Evolutionary conservation across 495 filamentous ascomycete genomes (phyloP).

Genomic region (Penicillium paxilli): DNA sequence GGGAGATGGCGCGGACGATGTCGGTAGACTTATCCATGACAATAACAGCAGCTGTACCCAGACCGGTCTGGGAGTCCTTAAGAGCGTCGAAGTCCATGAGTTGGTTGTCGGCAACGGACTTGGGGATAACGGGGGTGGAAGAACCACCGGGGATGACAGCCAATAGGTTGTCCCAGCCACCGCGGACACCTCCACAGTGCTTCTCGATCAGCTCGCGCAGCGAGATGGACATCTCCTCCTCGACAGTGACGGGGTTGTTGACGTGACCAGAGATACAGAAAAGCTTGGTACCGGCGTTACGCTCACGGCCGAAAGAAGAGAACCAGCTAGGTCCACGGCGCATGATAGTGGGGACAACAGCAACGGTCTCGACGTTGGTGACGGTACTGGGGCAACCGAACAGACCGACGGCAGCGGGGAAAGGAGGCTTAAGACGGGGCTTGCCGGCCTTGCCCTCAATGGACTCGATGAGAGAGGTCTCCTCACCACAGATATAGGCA

Average conservation of each 20-base stretch:
- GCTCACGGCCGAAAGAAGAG: constrained; percentile 85
- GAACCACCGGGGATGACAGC: constrained; percentile 96
- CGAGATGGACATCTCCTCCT: constrained; percentile 98
- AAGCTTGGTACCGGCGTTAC: constrained; percentile 94
- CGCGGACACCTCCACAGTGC: constrained; percentile 94
- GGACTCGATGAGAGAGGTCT: constrained; percentile 96
- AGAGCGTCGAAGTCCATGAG: constrained; percentile 99
- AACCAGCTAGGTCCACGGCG: constrained; percentile 93
- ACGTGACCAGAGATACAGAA: constrained; percentile 99
- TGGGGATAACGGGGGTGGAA: constrained; percentile 92
- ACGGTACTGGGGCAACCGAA: constrained; percentile 98
- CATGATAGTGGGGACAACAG: constrained; percentile 94
- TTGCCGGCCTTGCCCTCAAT: constrained; percentile 98
- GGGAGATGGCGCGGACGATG: constrained; percentile 88
- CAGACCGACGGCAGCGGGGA: constrained; percentile 94
- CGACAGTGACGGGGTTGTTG: constrained; percentile 96
- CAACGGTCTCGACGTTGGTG: constrained; percentile 95
- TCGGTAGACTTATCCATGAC: constrained; percentile 99
- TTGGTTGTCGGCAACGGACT: constrained; percentile 83
- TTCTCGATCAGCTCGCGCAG: constrained; percentile 93
- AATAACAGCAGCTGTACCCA: constrained; percentile 97
- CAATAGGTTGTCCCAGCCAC: constrained; percentile 96
- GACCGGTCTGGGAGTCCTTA: constrained; percentile 94
- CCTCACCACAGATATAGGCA: constrained; percentile 96
- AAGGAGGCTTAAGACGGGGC: constrained; percentile 96